Evolutionary conservation across 352 stramenopile genomes (phyloP).

Genomic region (Phytophthora multivora): DNA sequence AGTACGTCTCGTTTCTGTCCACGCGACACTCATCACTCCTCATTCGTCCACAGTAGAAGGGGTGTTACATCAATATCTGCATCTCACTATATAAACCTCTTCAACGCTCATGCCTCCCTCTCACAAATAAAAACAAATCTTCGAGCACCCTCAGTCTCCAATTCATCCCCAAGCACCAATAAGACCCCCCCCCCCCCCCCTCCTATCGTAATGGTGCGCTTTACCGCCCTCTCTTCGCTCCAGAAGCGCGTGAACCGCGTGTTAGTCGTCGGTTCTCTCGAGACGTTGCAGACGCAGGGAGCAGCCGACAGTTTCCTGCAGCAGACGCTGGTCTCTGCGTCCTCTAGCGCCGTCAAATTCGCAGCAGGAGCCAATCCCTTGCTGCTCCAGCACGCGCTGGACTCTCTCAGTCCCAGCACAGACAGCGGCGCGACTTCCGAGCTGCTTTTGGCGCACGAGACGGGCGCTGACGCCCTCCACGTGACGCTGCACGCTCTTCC

Average conservation of each 20-base stretch:
- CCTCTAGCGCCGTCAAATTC: conserved; percentile 31
- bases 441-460: conserved; percentile 47
- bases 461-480: conserved; percentile 31
- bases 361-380: conserved; percentile 36
- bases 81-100: background rate
- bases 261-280: conserved; percentile 52
- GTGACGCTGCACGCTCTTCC: conserved; percentile 66
- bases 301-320: conserved; percentile 42
- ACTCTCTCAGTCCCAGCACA: conserved; percentile 37
- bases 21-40: background rate
- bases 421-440: conserved; percentile 56
- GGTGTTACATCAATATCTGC: background rate
- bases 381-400: conserved; percentile 60
- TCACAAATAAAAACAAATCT: background rate
- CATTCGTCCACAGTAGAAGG: conserved; percentile 1
- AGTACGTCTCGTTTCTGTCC: background rate
- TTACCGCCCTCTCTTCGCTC: conserved; percentile 25
- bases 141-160: background rate
- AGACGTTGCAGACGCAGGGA: conserved; percentile 47
- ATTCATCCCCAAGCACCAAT: background rate
- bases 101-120: background rate
- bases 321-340: conserved; percentile 38
- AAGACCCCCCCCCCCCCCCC: background rate
- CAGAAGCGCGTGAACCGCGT: conserved; percentile 54
- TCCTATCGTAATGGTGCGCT: conserved; percentile 40